Evolutionary conservation across 192 early-diverging fungal genomes (phyloP), one percentile per base, ranked within the genome.

Genomic region (Ambispora gerdemannii): DNA sequence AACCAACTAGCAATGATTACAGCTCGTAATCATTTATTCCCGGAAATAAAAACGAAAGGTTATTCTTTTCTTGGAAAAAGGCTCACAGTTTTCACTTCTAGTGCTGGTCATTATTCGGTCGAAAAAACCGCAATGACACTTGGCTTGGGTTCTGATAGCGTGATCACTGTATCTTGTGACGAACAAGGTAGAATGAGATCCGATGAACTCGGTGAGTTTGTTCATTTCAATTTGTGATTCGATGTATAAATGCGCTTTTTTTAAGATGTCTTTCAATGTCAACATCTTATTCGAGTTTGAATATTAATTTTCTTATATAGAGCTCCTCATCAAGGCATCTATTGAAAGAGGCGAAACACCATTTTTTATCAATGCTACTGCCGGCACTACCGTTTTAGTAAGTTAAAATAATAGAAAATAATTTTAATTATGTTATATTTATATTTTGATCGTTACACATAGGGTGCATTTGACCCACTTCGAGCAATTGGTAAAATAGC

Each of bases 331-430:
- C 17, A 71, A 74, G 19, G 56, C 64, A 10, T 75, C 80, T 0
- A 50, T 83, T 3, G 75, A 66, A 6, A 19, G 65, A 0, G 88
- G 82, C 19, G 82, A 82, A 7, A 77, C 78, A 11, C 92, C 92
- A 17, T 92, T 91, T 63, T 92, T 93, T 70, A 85, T 94, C 73
- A 91, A 90, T 72, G 88, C 87, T 8, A 94, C 92, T 0, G 85
- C 89, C 43, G 92, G 92, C 35, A 94, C 92, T 3, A 94, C 91
- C 2, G 91, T 94, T 17, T 75, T 94, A 66, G 81, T 82, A 65
- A 52, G 56, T 63, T 32, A 8, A 22, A 43, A n/a, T 61, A 19
- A n/a, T 59, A 3, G 13, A 43, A 4, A 27, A 6, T 33, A 0
- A 60, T 50, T 43, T 28, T n/a, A 11, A 2, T 49, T 58, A n/a